Base-by-base conservation (phyloP, 495 filamentous ascomycete genomes). In the Corynascus novoguineensis region DNA sequence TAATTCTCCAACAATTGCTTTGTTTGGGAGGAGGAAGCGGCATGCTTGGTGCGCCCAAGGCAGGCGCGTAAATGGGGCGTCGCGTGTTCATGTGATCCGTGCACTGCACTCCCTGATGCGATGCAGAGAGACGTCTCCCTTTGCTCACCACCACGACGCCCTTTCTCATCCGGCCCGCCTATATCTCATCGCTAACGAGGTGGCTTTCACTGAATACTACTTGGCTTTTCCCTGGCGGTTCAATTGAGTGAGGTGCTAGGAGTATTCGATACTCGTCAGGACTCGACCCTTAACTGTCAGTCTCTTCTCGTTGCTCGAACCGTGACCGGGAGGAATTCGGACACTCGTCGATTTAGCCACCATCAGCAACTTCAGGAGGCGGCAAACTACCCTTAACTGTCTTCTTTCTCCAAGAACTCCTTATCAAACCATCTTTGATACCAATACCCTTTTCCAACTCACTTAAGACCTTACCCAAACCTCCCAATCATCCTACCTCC, bases 31-130 rank as follows among this genome's bases (percentile, higher is more conserved):
- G n/a, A 15, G 4, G 17, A 41, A 8, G 37, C 37, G 37, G 37
- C 37, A 41, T 41, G 5, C 5, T n/a, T 21, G 14, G 19, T n/a
- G 11, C n/a, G n/a, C 10, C 11, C n/a, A 15, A 38, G 7, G 37
- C 37, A 41, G 37, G n/a, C 37, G 37, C n/a, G 37, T 41, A 6
- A n/a, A 21, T 19, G 14, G 37, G 37, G n/a, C 37, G 21, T 41
- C 62, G 52, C 65, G 65, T 64, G 62, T 53, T 68, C 62, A 58
- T 58, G 62, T 68, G 65, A 68, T 60, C 51, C 32, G 60, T 59
- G 56, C 62, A 35, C 14, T 15, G 1, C 42, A 21, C 37, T 41
- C 21, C 40, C 29, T 27, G 48, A 0, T 10, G 12, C 19, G 19
- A n/a, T 38, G 32, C n/a, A n/a, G n/a, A n/a, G 3, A 4, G 32